A percentile compares a stretch with the other conserved stretches of the same genome.
These are phyloP conservation scores for Ophidiomyces ophidiicola DNA, from an alignment of 2,329 filamentous ascomycete genomes.

Conservation along the genomic window DNA sequence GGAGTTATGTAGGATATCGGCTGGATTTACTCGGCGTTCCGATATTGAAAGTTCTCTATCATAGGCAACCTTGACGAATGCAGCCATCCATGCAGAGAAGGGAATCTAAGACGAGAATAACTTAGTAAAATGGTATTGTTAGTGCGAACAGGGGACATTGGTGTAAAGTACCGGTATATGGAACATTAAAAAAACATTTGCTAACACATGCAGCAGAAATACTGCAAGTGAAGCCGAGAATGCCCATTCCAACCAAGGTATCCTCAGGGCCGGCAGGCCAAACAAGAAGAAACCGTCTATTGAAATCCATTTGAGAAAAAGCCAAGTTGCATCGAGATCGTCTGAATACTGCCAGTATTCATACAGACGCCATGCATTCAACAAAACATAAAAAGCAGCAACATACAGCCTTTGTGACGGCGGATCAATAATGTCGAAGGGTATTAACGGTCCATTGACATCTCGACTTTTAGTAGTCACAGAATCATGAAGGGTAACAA, in stretches of 20 bases:
- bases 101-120: conserved; percentile 46
- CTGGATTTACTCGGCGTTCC: conserved; percentile 83
- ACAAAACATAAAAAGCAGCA: conserved; percentile 59
- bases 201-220: conserved; percentile 57
- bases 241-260: conserved; percentile 93
- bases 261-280: conserved; percentile 70
- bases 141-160: background rate
- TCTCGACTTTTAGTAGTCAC: conserved; percentile 10
- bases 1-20: conserved; percentile 76
- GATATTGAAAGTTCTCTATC: conserved; percentile 87
- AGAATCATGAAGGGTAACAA: background rate
- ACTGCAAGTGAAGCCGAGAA: conserved; percentile 58
- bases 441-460: conserved; percentile 54
- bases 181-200: conserved; percentile 87
- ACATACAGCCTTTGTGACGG: conserved; percentile 85
- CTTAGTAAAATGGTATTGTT: background rate
- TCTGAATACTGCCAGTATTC: conserved; percentile 73
- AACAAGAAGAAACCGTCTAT: conserved; percentile 82
- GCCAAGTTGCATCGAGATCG: conserved; percentile 73
- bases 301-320: conserved; percentile 86
- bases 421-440: conserved; percentile 69
- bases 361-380: conserved; percentile 75
- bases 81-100: conserved; percentile 58
- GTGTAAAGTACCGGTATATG: conserved; percentile 55
- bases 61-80: conserved; percentile 68